Evolutionary conservation across 163 green algal species (phyloP).

Genomic region (Trebouxia gelatinosa): DNA sequence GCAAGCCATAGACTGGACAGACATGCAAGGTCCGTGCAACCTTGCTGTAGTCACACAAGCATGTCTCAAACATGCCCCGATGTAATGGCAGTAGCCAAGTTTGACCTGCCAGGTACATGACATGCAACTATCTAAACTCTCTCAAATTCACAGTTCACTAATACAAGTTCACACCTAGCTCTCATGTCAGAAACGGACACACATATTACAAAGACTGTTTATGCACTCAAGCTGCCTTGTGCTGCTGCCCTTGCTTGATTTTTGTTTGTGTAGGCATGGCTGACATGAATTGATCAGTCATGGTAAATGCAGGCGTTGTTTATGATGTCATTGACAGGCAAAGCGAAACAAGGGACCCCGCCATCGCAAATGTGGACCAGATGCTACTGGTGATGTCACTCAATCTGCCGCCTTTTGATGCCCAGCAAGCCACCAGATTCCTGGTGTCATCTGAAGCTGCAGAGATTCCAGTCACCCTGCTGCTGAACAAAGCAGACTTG

Average conservation of each 20-base stretch:
- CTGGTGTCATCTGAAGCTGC: slow-evolving; percentile 81
- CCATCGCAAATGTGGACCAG: slow-evolving; percentile 90
- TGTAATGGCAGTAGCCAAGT: neutral
- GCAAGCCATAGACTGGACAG: slow-evolving; percentile 58
- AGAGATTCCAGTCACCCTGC: slow-evolving; percentile 75
- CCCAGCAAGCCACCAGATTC: slow-evolving; percentile 81
- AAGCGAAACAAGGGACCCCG: slow-evolving; percentile 72
- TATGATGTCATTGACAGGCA: slow-evolving; percentile 63
- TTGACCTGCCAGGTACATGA: neutral
- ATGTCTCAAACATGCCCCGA: neutral
- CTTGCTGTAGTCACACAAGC: neutral
- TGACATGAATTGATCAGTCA: neutral
- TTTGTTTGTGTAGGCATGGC: neutral
- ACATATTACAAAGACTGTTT: neutral
- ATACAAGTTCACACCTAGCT: no score
- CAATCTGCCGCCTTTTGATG: slow-evolving; percentile 74
- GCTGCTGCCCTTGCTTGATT: neutral
- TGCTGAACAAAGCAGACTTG: slow-evolving; percentile 95
- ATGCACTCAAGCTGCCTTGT: neutral
- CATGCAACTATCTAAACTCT: neutral
- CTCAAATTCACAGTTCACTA: no score
- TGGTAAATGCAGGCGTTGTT: slow-evolving; percentile 52
- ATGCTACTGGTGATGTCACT: slow-evolving; percentile 74
- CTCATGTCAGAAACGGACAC: neutral
- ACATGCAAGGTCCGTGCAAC: slow-evolving; percentile 43